Percentiles rank a stretch among this genome's conserved stretches.
phyloP scores from a whole-genome alignment of 306 rosid species.

The Pterocarpus macrocarpus region DNA sequence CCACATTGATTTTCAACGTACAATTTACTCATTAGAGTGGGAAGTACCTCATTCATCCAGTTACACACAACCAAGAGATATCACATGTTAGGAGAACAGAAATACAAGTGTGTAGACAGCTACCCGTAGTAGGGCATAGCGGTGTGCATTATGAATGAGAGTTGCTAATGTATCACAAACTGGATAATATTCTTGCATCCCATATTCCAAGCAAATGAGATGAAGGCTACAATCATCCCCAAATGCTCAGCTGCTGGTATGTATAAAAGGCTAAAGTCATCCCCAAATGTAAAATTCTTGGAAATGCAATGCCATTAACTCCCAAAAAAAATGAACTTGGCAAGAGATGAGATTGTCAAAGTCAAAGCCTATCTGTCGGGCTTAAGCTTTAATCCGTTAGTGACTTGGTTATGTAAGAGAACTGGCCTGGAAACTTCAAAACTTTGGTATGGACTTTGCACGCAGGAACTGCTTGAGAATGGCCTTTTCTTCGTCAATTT shows the following conservation, averaged over 20 bases:
- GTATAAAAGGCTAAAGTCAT: conserved; percentile 5
- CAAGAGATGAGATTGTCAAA: conserved; percentile 32
- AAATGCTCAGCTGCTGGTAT: background rate
- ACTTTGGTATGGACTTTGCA: conserved; percentile 57
- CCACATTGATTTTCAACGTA: conserved; percentile 2
- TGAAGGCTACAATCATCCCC: conserved; percentile 23
- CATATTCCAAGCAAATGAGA: conserved; percentile 7
- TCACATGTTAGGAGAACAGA: conserved; percentile 41
- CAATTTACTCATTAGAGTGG: background rate
- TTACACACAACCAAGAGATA: conserved; percentile 8
- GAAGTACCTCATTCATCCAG: conserved; percentile 20
- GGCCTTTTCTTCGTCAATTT: conserved; percentile 66
- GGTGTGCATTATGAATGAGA: conserved; percentile 27
- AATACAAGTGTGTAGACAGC: conserved; percentile 24
- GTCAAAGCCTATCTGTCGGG: conserved; percentile 23
- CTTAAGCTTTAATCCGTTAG: conserved; percentile 43
- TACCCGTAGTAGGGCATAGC: background rate
- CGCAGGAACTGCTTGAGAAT: conserved; percentile 64
- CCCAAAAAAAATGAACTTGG: conserved; percentile 42
- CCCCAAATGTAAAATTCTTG: conserved; percentile 35
- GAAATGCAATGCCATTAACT: conserved; percentile 33
- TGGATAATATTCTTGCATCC: conserved; percentile 21
- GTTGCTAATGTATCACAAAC: conserved; percentile 22
- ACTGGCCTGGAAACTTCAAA: conserved; percentile 45
- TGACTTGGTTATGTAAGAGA: conserved; percentile 15